Base-by-base conservation (phyloP, 1,284 basidiomycete species). In the Sporisorium scitamineum region DNA sequence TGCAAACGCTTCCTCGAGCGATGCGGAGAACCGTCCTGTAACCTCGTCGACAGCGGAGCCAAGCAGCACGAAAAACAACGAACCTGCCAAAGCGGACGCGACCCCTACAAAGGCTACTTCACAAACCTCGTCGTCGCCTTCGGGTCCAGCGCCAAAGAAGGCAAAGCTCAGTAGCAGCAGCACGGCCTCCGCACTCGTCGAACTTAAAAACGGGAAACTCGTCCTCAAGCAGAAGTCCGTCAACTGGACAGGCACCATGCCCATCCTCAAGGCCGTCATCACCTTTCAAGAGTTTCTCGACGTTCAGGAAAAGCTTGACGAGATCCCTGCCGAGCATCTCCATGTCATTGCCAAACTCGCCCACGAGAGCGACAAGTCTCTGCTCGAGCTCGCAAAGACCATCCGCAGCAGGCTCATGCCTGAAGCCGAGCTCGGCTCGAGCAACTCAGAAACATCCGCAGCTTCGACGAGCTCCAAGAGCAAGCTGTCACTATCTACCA, bases 281-380 rank as follows among this genome's bases (percentile, higher is more conserved):
- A 51, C 32, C 1, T 78, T 83, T 47, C 81, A 83, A 32, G 71
- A 71, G 20, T 80, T 55, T 59, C 59, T 82, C 29, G 69, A 66
- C 7, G 24, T 39, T 6, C 61, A 63, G 6, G 73, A 78, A 14
- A 66, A 70, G 31, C 54, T 94, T 13, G 83, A 80, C 7, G 78
- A 82, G 8, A 88, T 94, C 48, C 91, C 93, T 0, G 88, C 90
- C 5, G 90, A 91, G 63, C 89, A 93, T 80, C 88, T 88, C 70
- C 90, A 92, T 1, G 87, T 94, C 22, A 89, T 95, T 77, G 92
- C 90, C 2, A 94, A 94, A 84, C 86, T 94, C 42, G 90, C 90
- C 0, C 91, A 93, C 34, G 80, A 83, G 56, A 80, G 80, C 42
- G 81, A 83, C 64, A 82, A 83, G 61, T 67, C 62, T 10, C 50